These are phyloP conservation scores for Ceriops decandra DNA, from an alignment of 345 rosid genomes.

Conservation along the genomic window DNA sequence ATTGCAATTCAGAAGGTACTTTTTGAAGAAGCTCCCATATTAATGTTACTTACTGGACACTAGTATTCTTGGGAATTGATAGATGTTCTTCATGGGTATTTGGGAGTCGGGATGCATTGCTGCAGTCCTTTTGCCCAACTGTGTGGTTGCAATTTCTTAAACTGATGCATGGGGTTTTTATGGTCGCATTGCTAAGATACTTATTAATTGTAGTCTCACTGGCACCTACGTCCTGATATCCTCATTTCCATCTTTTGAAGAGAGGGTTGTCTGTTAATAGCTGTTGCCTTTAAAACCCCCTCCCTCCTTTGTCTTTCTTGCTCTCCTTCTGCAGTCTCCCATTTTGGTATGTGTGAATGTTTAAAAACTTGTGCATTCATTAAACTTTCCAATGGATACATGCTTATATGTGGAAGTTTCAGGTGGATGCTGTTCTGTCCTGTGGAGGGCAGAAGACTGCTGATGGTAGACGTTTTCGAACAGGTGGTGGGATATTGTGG, in stretches of 20 bases:
- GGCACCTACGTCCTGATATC: neutral
- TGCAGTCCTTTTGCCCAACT: neutral
- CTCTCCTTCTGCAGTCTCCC: neutral
- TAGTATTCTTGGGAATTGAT: neutral
- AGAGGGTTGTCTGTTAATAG: neutral
- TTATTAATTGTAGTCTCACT: neutral
- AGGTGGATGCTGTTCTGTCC: constrained; percentile 81
- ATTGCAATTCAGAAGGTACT: too few species aligned
- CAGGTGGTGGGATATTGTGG: constrained; percentile 90
- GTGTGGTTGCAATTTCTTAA: neutral
- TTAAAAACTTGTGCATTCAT: neutral
- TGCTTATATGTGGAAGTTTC: constrained; percentile 11
- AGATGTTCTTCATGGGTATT: neutral
- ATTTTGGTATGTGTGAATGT: neutral
- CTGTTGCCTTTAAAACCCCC: neutral
- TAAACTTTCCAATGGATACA: neutral
- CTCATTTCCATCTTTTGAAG: neutral
- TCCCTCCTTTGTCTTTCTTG: neutral
- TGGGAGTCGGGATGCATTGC: too few species aligned
- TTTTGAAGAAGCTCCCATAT: too few species aligned
- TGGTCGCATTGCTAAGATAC: neutral
- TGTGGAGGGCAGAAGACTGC: constrained; percentile 97
- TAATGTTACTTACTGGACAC: too few species aligned
- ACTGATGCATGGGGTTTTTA: neutral
- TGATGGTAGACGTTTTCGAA: constrained; percentile 70